Percentiles rank a stretch among this genome's conserved stretches.
These are phyloP conservation scores for Malassezia furfur DNA, from an alignment of 1,284 basidiomycete species.

Conservation along the genomic window DNA sequence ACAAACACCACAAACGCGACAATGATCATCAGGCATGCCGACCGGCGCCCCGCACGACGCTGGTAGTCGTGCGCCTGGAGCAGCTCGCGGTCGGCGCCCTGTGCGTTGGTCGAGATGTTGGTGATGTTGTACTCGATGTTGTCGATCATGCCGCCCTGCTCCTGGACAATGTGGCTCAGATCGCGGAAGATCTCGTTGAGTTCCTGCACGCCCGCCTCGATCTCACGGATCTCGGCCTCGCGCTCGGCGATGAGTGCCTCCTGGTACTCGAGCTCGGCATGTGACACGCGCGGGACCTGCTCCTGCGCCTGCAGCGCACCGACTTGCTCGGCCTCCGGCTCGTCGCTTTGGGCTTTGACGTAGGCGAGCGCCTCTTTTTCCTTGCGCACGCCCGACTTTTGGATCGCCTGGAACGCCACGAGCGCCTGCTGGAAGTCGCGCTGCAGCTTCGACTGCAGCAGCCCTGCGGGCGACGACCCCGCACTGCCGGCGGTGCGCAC, in stretches of 20 bases:
- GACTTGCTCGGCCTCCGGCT: not conserved
- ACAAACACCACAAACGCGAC: conserved; percentile 76
- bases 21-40: conserved; percentile 79
- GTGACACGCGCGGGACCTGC: conserved; percentile 1
- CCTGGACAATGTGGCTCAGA: conserved; percentile 82
- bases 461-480: conserved; percentile 22
- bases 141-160: conserved; percentile 91
- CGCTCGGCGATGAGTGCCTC: conserved; percentile 91
- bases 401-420: conserved; percentile 64
- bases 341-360: conserved; percentile 4
- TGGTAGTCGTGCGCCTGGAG: conserved; percentile 87
- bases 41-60: conserved; percentile 78
- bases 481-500: conserved; percentile 9
- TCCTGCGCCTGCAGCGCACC: conserved; percentile 10
- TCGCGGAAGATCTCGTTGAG: conserved; percentile 94
- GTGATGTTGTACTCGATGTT: conserved; percentile 94
- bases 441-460: conserved; percentile 71
- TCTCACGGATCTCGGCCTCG: conserved; percentile 87
- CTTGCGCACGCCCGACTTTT: conserved; percentile 52
- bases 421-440: conserved; percentile 84
- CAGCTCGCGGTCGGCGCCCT: conserved; percentile 75
- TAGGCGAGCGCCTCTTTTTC: conserved; percentile 80
- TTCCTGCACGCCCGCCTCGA: conserved; percentile 93
- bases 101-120: conserved; percentile 72
- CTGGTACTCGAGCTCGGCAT: conserved; percentile 84